Conservation (phyloP, 2,329 filamentous ascomycete genomes). For the Calonectria ilicicola region DNA sequence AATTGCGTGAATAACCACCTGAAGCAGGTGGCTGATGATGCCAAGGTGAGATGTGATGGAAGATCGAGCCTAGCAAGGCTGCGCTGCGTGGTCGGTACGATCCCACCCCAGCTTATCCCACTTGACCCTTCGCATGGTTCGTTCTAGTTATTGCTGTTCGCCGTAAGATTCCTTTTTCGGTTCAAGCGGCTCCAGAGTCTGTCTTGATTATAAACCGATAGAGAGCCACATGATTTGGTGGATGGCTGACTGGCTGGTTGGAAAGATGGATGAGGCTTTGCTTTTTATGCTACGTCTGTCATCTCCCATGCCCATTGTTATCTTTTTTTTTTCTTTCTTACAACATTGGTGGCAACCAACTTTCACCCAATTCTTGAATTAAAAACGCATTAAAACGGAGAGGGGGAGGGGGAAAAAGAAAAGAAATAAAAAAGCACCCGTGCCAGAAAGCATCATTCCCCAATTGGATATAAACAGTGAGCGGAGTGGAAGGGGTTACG, state of each 20-base stretch:
- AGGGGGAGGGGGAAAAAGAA: neutral
- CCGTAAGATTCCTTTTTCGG: slow-evolving; percentile 17
- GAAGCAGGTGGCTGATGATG: slow-evolving; percentile 1
- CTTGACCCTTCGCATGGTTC: neutral
- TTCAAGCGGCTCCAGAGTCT: neutral
- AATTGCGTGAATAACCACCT: slow-evolving; percentile 18
- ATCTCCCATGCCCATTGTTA: no score
- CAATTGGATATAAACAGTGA: neutral
- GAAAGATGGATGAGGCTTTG: neutral
- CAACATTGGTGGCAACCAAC: neutral
- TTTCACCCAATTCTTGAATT: neutral
- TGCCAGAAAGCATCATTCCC: neutral
- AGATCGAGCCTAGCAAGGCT: slow-evolving; percentile 24
- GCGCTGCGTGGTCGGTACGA: slow-evolving; percentile 11
- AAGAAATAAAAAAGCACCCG: neutral
- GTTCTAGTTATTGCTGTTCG: neutral
- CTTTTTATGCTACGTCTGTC: neutral
- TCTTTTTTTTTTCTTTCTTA: no score
- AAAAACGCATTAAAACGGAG: neutral
- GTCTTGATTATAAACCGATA: neutral
- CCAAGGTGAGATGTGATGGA: slow-evolving; percentile 14
- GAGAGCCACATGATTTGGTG: slow-evolving; percentile 5
- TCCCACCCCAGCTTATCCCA: slow-evolving; percentile 12
- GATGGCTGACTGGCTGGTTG: neutral
- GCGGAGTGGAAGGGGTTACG: neutral